These are phyloP conservation scores for Solanum pennellii DNA, from an alignment of 257 asterid species.

Conservation along the genomic window DNA sequence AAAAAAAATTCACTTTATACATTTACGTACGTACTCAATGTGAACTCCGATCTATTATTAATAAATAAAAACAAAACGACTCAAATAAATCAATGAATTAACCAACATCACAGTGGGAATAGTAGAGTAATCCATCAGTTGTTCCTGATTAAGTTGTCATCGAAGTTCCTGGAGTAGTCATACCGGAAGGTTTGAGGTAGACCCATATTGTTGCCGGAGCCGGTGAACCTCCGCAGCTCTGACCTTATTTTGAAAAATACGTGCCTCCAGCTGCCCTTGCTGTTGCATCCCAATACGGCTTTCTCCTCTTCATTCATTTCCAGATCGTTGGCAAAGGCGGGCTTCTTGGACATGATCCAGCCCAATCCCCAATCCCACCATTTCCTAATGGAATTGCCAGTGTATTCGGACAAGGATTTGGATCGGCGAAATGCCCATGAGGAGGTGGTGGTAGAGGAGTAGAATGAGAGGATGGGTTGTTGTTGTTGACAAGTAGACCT, in stretches of 20 bases:
- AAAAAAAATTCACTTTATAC: neutral
- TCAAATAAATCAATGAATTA: neutral
- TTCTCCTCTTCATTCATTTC: constrained; percentile 78
- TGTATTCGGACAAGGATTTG: constrained; percentile 39
- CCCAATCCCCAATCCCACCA: constrained; percentile 90
- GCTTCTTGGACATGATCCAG: constrained; percentile 71
- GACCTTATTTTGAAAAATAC: constrained; percentile 55
- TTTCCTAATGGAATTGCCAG: constrained; percentile 41
- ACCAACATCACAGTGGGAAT: neutral
- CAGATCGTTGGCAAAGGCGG: constrained; percentile 65
- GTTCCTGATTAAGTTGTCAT: neutral
- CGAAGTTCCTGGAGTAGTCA: constrained; percentile 26
- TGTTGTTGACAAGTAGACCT: neutral
- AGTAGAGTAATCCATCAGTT: neutral
- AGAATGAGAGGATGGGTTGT: neutral
- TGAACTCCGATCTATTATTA: neutral
- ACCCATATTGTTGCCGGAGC: constrained; percentile 38
- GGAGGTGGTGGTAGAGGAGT: neutral
- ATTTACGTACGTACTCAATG: neutral
- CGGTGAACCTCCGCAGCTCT: constrained; percentile 47
- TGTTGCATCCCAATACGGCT: constrained; percentile 52
- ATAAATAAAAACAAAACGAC: neutral
- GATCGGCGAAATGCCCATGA: constrained; percentile 45
- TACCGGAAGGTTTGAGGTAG: constrained; percentile 74
- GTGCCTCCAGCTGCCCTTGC: constrained; percentile 75